Conservation (phyloP, 306 rosid species). For the Nissolia schottii region DNA sequence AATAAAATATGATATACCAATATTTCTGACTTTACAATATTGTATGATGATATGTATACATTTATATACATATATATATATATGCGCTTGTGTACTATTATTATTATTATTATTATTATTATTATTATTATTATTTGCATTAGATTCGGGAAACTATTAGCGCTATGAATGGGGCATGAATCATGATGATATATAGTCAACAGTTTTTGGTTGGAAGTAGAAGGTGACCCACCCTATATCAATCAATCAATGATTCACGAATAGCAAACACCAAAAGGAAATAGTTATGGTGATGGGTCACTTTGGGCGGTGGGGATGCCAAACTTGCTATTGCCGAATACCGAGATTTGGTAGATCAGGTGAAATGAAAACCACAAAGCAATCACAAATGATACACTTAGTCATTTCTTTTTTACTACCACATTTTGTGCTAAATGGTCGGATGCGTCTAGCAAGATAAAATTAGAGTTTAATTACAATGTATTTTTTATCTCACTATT, state of each 20-base stretch:
- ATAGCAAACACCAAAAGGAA: background rate
- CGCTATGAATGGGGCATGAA: background rate
- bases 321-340: background rate
- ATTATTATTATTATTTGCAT: conserved; percentile 3
- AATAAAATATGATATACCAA: background rate
- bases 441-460: no score
- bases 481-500: no score
- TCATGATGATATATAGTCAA: conserved; percentile 22
- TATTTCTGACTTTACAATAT: background rate
- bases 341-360: background rate
- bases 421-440: no score
- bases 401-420: no score
- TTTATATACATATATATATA: no score
- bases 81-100: no score
- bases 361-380: background rate
- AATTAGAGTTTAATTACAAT: no score
- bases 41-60: background rate
- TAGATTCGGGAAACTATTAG: background rate
- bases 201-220: background rate
- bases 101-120: no score
- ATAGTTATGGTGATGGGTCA: conserved; percentile 26
- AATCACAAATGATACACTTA: no score
- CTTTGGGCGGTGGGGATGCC: conserved; percentile 31
- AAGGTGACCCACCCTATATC: background rate
- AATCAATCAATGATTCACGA: background rate